phyloP scores from a whole-genome alignment of 768 basidiomycete species.

The Rhodosporidiobolus sp. region DNA sequence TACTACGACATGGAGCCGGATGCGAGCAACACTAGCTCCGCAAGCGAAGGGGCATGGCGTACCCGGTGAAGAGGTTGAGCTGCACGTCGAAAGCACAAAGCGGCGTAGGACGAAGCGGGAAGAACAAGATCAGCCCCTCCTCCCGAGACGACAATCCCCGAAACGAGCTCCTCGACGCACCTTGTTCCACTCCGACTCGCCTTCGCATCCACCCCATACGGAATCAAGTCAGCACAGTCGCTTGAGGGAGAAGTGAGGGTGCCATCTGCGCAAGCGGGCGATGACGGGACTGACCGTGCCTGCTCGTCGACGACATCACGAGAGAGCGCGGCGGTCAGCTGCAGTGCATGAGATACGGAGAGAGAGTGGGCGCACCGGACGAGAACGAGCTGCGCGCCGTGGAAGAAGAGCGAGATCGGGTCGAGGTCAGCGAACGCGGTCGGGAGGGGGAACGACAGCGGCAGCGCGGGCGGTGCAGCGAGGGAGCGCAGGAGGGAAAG shows the following conservation, averaged over 20 bases:
- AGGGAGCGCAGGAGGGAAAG: no score
- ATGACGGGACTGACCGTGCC: constrained; percentile 24
- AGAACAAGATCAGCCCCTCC: no score
- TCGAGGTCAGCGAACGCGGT: background rate
- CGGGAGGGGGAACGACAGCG: background rate
- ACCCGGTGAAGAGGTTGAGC: constrained; percentile 43
- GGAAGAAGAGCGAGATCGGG: background rate
- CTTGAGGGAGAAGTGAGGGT: background rate
- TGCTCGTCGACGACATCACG: background rate
- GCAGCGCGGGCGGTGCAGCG: background rate
- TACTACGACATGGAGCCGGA: no score
- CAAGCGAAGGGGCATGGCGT: background rate
- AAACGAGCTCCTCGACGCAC: no score
- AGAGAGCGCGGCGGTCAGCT: background rate
- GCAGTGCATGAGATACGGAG: rapidly evolving
- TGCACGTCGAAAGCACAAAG: background rate
- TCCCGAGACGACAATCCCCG: no score
- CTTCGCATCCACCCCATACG: background rate
- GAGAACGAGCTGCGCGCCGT: constrained; percentile 18
- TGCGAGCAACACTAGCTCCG: background rate
- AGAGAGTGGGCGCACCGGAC: constrained; percentile 17
- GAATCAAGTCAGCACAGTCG: background rate
- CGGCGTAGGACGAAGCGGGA: background rate
- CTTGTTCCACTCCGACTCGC: constrained; percentile 39
- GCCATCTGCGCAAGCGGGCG: background rate